These are phyloP conservation scores for Aspergillus costaricaensis DNA, from an alignment of 2,329 filamentous ascomycete species.

Conservation along the genomic window DNA sequence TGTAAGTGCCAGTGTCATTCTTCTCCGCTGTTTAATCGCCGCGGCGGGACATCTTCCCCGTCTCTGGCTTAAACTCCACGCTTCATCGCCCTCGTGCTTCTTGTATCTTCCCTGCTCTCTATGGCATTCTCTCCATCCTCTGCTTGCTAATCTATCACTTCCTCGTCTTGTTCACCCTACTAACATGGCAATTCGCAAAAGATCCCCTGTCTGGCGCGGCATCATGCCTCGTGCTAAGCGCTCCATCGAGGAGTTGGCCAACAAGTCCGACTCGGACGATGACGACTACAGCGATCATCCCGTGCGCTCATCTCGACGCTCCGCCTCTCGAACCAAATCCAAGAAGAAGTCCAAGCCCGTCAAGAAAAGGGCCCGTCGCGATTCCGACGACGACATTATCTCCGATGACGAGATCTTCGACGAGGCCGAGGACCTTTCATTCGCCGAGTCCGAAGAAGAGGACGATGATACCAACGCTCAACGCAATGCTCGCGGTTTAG, in stretches of 20 bases:
- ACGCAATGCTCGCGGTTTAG: constrained; percentile 59
- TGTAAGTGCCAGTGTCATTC: not conserved
- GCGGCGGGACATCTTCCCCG: not conserved
- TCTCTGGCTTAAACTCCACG: not conserved
- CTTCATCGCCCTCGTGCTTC: not conserved
- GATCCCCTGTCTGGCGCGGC: constrained; percentile 12
- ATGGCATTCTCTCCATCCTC: not conserved
- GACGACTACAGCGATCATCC: constrained; percentile 47
- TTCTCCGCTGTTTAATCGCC: not conserved
- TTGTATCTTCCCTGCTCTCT: not conserved
- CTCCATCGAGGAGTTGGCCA: constrained; percentile 45
- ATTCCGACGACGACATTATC: constrained; percentile 49
- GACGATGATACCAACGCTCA: constrained; percentile 47
- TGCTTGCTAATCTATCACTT: not conserved
- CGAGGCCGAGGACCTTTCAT: constrained; percentile 46
- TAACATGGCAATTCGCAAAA: constrained; percentile 7
- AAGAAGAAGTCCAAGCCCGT: constrained; percentile 37
- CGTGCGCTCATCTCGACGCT: constrained; percentile 30
- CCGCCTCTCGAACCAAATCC: constrained; percentile 32
- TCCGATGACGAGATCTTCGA: constrained; percentile 40
- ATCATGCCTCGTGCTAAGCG: constrained; percentile 43
- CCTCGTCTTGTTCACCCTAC: not conserved
- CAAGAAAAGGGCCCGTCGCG: constrained; percentile 45
- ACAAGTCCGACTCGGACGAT: constrained; percentile 48
- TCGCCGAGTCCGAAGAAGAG: constrained; percentile 51